Conservation (phyloP, 164 flowering plant genomes). For the Berberis vulgaris region DNA sequence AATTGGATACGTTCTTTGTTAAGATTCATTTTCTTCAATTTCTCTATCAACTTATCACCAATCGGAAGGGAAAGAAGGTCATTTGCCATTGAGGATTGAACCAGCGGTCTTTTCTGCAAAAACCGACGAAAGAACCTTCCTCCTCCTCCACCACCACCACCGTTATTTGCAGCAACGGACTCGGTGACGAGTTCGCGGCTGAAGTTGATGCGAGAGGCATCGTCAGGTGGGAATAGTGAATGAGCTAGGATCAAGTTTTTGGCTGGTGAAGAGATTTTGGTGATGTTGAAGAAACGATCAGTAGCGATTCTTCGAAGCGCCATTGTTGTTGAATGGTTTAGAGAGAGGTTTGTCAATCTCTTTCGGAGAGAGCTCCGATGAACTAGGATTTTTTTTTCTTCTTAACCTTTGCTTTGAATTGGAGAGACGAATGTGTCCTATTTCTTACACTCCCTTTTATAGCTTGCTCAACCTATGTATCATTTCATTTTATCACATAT, state of each 20-base stretch:
- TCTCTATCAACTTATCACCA: constrained; percentile 39
- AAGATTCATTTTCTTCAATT: constrained; percentile 34
- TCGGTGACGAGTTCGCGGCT: too few species aligned
- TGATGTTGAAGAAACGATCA: constrained; percentile 22
- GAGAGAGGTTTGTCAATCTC: neutral
- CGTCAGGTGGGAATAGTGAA: constrained; percentile 17
- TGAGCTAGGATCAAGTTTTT: neutral
- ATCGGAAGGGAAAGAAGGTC: constrained; percentile 21
- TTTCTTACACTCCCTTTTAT: too few species aligned
- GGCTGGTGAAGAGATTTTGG: too few species aligned
- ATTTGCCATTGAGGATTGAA: constrained; percentile 17
- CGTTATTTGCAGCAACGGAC: too few species aligned
- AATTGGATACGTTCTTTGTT: constrained; percentile 34
- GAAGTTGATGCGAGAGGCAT: too few species aligned
- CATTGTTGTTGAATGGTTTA: constrained; percentile 19
- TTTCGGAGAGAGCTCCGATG: neutral
- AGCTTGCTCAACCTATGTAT: too few species aligned
- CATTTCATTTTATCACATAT: too few species aligned
- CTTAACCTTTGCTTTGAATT: neutral
- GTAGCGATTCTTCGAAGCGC: constrained; percentile 34
- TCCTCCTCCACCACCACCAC: too few species aligned
- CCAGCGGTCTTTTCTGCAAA: constrained; percentile 26
- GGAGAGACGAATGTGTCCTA: too few species aligned
- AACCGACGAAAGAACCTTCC: constrained; percentile 32
- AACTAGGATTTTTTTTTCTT: neutral